phyloP scores from a whole-genome alignment of 345 rosid species.

The Cardamine occulta region DNA sequence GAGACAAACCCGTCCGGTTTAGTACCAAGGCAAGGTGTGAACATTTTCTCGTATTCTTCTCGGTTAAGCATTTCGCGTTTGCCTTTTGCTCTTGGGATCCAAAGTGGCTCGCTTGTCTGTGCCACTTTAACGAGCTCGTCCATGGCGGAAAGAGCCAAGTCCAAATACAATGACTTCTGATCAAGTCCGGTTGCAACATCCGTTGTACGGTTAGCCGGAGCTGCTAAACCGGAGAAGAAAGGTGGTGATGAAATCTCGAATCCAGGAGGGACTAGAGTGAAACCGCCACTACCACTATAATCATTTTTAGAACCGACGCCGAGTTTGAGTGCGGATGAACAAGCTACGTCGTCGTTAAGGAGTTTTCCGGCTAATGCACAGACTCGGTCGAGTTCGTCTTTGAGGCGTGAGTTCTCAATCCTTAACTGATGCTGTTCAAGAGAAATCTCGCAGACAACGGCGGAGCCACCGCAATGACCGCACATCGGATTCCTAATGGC shows the following conservation, averaged over 20 bases:
- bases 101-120: conserved; percentile 75
- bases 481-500: conserved; percentile 90
- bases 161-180: conserved; percentile 72
- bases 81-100: conserved; percentile 68
- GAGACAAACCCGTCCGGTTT: conserved; percentile 69
- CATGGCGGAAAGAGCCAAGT: conserved; percentile 84
- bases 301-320: conserved; percentile 54
- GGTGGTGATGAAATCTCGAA: conserved; percentile 53
- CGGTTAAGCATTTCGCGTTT: conserved; percentile 46
- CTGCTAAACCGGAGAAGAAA: conserved; percentile 36
- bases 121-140: conserved; percentile 87
- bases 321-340: conserved; percentile 71
- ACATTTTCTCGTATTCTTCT: conserved; percentile 59
- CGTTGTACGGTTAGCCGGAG: conserved; percentile 46
- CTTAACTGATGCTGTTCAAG: conserved; percentile 86
- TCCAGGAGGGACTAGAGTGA: conserved; percentile 40
- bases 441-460: conserved; percentile 76
- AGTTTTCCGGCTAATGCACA: conserved; percentile 85
- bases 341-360: conserved; percentile 49
- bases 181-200: conserved; percentile 48
- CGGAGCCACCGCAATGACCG: conserved; percentile 88
- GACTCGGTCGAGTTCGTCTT: conserved; percentile 88
- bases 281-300: conserved; percentile 9
- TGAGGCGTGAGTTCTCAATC: conserved; percentile 81
- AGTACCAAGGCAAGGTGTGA: conserved; percentile 68